Base-by-base conservation (phyloP, 257 asterid genomes). In the Plectranthus barbatus region DNA sequence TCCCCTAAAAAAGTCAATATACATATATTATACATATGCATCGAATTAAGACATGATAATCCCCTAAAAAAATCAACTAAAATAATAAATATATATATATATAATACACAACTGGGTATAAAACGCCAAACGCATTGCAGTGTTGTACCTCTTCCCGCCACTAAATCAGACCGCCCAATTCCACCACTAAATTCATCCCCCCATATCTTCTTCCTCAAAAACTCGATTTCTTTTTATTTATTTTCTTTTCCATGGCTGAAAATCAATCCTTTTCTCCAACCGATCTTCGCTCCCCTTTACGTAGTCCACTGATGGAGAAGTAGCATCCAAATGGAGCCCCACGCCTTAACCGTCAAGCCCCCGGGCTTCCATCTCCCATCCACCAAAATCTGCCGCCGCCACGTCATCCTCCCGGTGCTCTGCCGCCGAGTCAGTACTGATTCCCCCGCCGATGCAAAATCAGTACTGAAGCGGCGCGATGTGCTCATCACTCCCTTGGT, bases 401-500 rank as follows among this genome's bases (percentile, higher is more conserved):
- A 71, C 74, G 58, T 76, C 83, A 80, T 70, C 79, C 24, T 67
- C 9, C 59, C 78, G 21, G 62, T 73, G 20, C 39, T 59, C 21
- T 77, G 78, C 55, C 80, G 41, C 67, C 80, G 45, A 15, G 49
- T 49, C 31, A 72, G 69, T 66, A 75, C 69, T 21, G 7, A 18
- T 23, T 54, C 83, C 53, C n/a, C n/a, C n/a, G 77, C 42, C 53
- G 73, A 60, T 11, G 18, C 42, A 26, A 71, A 69, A 21, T 66
- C 6, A 2, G 56, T 69, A n/a, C n/a, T n/a, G 41, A 81, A 63
- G 61, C 77, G 97, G 64, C 91, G 97, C 24, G 74, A 78, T 58
- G 81, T 84, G 73, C 68, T 89, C 6, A 24, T 79, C 54, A 64
- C 88, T 61, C 90, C 95, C 8, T 63, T 86, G 40, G 70, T 89